Conservation (phyloP, 1,284 basidiomycete genomes). For the Tilletia indica region DNA sequence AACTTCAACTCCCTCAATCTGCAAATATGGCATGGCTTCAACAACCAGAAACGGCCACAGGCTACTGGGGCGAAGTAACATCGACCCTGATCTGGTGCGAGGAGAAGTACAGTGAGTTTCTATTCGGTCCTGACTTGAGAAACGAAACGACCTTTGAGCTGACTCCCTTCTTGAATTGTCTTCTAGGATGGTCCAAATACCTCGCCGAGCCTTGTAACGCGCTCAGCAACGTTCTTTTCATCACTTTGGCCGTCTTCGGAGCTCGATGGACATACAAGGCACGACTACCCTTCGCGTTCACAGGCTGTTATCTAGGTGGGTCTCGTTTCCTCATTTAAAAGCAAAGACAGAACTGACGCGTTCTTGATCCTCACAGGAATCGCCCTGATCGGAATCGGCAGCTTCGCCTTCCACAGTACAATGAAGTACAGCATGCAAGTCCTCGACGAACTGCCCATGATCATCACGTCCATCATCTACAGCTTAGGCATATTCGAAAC, state of each 20-base stretch:
- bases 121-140: neutral
- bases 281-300: constrained; percentile 37
- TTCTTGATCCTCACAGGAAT: constrained; percentile 28
- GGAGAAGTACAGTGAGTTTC: constrained; percentile 38
- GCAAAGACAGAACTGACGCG: neutral
- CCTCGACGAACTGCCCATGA: constrained; percentile 55
- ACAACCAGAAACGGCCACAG: constrained; percentile 20
- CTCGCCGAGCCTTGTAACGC: constrained; percentile 52
- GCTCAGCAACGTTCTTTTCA: constrained; percentile 59
- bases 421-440: constrained; percentile 50
- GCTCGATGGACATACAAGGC: constrained; percentile 25
- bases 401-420: constrained; percentile 51
- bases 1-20: neutral
- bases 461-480: constrained; percentile 40
- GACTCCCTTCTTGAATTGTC: neutral
- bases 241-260: constrained; percentile 57
- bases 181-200: constrained; percentile 33
- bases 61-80: constrained; percentile 50
- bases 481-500: constrained; percentile 48
- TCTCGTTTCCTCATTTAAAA: neutral
- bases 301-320: constrained; percentile 33
- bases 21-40: neutral
- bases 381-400: constrained; percentile 42
- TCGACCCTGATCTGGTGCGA: constrained; percentile 52
- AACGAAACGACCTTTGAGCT: neutral